Conservation (phyloP, 2,329 filamentous ascomycete genomes). For the Coniosporium tulheliwenetii region DNA sequence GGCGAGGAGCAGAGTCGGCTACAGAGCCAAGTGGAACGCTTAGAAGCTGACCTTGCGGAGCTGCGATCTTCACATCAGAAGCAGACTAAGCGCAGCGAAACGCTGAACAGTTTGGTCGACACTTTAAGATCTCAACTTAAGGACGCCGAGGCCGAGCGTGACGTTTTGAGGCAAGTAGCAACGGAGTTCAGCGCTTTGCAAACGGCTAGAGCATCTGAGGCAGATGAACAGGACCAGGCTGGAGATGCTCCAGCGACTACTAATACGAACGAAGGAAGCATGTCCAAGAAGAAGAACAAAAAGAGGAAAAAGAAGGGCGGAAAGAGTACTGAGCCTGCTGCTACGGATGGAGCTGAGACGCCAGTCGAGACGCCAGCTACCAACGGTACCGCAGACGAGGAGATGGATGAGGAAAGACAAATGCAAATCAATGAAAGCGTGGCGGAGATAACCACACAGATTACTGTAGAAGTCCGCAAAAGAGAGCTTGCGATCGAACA, state of each 20-base stretch:
- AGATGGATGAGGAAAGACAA: background rate
- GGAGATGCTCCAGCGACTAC: background rate
- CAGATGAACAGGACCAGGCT: background rate
- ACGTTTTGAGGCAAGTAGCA: conserved; percentile 19
- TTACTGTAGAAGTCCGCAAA: conserved; percentile 8
- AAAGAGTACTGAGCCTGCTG: background rate
- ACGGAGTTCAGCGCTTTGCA: conserved; percentile 23
- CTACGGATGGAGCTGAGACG: conserved; percentile 3
- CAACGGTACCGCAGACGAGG: background rate
- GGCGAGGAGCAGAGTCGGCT: conserved; percentile 5
- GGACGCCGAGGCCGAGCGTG: conserved; percentile 34
- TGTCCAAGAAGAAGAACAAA: conserved; percentile 59
- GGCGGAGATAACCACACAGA: conserved; percentile 4
- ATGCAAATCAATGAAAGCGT: background rate
- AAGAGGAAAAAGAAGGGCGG: conserved; percentile 57
- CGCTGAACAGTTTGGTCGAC: conserved; percentile 39
- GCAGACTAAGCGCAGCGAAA: conserved; percentile 36
- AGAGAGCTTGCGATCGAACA: background rate
- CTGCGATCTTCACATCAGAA: conserved; percentile 15
- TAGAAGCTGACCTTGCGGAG: conserved; percentile 16
- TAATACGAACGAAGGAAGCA: conserved; percentile 7
- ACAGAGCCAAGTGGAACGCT: conserved; percentile 12
- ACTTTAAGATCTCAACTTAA: conserved; percentile 37
- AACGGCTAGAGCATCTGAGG: conserved; percentile 4
- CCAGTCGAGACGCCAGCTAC: conserved; percentile 1